Base-by-base conservation (phyloP, 805 yeast genomes). In the Saccharomycopsis oosterbeekiorum region DNA sequence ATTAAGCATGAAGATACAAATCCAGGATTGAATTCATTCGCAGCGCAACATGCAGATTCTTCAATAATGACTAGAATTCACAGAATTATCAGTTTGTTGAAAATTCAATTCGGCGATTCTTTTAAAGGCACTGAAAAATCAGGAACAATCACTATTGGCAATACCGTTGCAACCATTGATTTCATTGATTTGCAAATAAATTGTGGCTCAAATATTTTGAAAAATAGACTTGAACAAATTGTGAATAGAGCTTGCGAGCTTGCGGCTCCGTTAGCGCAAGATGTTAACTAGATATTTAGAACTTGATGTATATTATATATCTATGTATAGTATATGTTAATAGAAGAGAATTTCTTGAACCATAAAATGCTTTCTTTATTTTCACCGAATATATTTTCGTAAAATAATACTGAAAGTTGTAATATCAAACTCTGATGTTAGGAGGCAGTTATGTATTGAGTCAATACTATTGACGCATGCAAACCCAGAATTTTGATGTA, bases 61-160 rank as follows among this genome's bases (percentile, higher is more conserved):
- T 63, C 73, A 14, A 66, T 72, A 11, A 63, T 67, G 17, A 75
- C 74, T 1, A 76, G 85, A 65, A 71, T 82, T 4, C 75, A 76
- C 21, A 79, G 89, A 61, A 80, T 94, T 11, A 70, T 82, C 1
- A 76, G 83, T 12, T 75, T 94, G 54, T 75, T 94, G 57, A 76
- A 78, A 56, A 91, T 94, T 0, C 99, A 94, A 68, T 94, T 94
- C 74, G 99, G 98, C 15, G 89, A 87, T 26, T 73, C 91, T 0
- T 82, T 88, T 62, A 68, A 74, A 0, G 53, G 53, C 9, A 75
- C 74, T 8, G 70, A 75, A 26, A 72, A 76, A 61, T 74, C 75
- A 59, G 88, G 89, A 0, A 69, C 71, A 1, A 80, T 94, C 14
- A 80, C 78, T 39, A 84, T 93, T 58, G 98, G 96, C 47, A 85